These are phyloP conservation scores for Auriscalpium vulgare DNA, from an alignment of 768 basidiomycete species.

Conservation along the genomic window DNA sequence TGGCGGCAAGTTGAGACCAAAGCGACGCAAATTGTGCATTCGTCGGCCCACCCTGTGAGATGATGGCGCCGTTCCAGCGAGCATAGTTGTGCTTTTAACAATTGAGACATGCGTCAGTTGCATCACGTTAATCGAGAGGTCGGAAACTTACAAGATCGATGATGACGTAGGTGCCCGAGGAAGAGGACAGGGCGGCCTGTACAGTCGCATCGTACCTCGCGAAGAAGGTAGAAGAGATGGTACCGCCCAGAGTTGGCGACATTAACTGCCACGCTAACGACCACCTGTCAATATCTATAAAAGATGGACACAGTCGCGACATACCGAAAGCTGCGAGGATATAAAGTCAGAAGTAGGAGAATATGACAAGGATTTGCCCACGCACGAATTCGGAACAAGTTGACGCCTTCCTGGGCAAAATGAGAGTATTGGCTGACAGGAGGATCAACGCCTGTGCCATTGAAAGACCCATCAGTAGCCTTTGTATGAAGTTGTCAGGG, in stretches of 20 bases:
- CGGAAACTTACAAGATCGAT: conserved; percentile 35
- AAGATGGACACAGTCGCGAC: conserved; percentile 2
- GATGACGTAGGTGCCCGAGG: conserved; percentile 37
- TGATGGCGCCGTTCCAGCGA: conserved; percentile 43
- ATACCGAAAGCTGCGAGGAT: conserved; percentile 24
- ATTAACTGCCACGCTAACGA: conserved; percentile 44
- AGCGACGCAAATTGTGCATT: conserved; percentile 32
- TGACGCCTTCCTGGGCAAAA: conserved; percentile 40
- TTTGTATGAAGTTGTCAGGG: conserved; percentile 7
- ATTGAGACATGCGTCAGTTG: background rate
- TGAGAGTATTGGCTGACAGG: conserved; percentile 39
- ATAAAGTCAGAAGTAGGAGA: background rate
- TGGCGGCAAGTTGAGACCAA: conserved; percentile 32
- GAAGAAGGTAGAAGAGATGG: conserved; percentile 38
- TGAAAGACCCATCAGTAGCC: conserved; percentile 40
- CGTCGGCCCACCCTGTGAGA: conserved; percentile 34
- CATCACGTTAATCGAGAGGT: background rate
- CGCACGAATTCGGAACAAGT: conserved; percentile 38
- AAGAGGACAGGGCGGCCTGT: conserved; percentile 35
- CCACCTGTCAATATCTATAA: background rate
- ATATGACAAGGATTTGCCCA: conserved; percentile 1
- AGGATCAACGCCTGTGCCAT: conserved; percentile 27
- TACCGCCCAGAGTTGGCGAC: conserved; percentile 41
- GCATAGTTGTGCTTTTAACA: conserved; percentile 45
- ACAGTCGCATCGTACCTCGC: conserved; percentile 40